A percentile compares a stretch with the other conserved stretches of the same genome.
Conservation (phyloP, 768 basidiomycete species). For the Collybia nuda region DNA sequence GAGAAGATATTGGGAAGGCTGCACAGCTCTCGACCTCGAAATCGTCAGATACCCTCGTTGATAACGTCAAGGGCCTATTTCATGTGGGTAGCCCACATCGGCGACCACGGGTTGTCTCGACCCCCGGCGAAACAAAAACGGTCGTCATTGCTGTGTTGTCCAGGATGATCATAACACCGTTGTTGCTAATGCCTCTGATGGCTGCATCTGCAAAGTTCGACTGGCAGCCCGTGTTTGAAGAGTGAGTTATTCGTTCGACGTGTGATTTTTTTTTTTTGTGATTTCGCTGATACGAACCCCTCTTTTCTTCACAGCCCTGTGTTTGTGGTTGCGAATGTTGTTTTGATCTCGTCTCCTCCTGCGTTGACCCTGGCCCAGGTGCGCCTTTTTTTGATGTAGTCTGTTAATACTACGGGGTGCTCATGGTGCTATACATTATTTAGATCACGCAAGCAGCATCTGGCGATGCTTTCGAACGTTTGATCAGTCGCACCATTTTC, state of each 20-base stretch:
- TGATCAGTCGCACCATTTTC: constrained; percentile 89
- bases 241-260: constrained; percentile 48
- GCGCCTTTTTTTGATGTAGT: not conserved
- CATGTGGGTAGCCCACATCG: constrained; percentile 18
- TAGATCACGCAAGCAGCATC: constrained; percentile 82
- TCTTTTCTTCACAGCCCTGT: constrained; percentile 57
- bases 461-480: constrained; percentile 87
- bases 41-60: constrained; percentile 34
- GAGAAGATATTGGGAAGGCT: not conserved
- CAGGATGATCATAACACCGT: constrained; percentile 85
- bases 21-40: constrained; percentile 1
- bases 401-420: not conserved
- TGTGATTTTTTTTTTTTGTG: not conserved
- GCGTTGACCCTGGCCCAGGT: constrained; percentile 62
- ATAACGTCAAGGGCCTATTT: constrained; percentile 41
- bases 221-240: constrained; percentile 64
- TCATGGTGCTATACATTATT: not conserved
- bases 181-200: constrained; percentile 76
- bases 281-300: constrained; percentile 1
- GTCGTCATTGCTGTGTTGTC: constrained; percentile 80
- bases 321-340: constrained; percentile 81
- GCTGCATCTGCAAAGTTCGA: constrained; percentile 58
- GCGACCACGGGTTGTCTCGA: constrained; percentile 12
- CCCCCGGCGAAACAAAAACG: constrained; percentile 76
- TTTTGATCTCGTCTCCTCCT: constrained; percentile 82